phyloP scores from a whole-genome alignment of 1,284 basidiomycete genomes.

The Leccinum glutinopallens region DNA sequence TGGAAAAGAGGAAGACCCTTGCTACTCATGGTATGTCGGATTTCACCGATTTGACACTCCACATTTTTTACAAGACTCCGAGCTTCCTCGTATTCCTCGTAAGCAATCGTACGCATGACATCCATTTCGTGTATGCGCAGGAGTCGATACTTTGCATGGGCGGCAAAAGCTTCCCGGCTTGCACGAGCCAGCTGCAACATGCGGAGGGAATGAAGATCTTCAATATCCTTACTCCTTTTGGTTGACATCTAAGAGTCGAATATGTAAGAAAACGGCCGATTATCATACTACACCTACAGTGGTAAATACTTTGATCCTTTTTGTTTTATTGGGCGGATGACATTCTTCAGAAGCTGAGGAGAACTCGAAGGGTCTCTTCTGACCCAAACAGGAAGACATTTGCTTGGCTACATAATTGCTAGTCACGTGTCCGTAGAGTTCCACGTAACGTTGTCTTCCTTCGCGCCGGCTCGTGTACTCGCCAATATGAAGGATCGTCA shows the following conservation, averaged over 20 bases:
- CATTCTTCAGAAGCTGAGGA: neutral
- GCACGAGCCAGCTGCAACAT: neutral
- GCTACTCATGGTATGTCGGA: neutral
- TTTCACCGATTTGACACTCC: neutral
- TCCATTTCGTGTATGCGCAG: neutral
- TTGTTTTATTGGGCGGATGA: neutral
- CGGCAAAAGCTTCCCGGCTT: neutral
- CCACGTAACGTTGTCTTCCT: slow-evolving; percentile 16
- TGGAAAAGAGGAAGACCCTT: too few species aligned
- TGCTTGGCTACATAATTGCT: neutral
- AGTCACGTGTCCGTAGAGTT: slow-evolving; percentile 23
- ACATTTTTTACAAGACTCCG: neutral
- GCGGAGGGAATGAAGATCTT: neutral
- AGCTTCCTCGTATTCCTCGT: neutral
- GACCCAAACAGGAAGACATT: neutral
- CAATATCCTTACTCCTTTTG: neutral
- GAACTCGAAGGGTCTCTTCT: neutral
- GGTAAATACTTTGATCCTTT: neutral
- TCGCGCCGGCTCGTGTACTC: slow-evolving; percentile 3
- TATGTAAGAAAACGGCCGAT: too few species aligned
- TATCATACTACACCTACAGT: neutral
- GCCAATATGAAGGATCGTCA: slow-evolving; percentile 26
- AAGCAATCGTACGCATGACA: neutral
- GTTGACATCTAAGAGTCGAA: too few species aligned
- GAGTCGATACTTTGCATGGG: neutral